Conservation (phyloP, 495 filamentous ascomycete genomes). For the Penicillium nucicola region DNA sequence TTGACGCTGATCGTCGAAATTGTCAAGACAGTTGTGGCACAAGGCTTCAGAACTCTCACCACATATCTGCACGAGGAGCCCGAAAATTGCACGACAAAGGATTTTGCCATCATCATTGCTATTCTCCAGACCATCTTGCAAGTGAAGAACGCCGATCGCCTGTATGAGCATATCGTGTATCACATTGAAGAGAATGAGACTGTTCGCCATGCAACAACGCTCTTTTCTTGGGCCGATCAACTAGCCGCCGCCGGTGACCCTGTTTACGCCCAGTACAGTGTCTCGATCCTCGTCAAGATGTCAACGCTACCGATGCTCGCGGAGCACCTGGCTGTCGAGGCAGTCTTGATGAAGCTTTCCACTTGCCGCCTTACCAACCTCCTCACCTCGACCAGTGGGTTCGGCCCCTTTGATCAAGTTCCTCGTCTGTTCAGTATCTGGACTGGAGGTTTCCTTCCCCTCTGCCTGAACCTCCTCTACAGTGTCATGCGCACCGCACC, state of each 20-base stretch:
- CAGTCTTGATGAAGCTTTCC: conserved; percentile 69
- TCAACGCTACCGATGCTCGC: conserved; percentile 78
- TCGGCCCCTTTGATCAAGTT: conserved; percentile 64
- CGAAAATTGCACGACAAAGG: conserved; percentile 55
- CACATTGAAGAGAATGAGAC: conserved; percentile 62
- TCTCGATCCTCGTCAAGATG: conserved; percentile 84
- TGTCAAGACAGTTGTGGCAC: conserved; percentile 71
- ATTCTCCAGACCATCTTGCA: conserved; percentile 79
- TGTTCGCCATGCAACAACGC: conserved; percentile 74
- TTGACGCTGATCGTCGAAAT: conserved; percentile 64
- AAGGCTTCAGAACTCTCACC: conserved; percentile 75
- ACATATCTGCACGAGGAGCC: conserved; percentile 64
- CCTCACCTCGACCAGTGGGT: conserved; percentile 63
- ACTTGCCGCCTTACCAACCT: conserved; percentile 71
- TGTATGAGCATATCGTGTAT: conserved; percentile 59
- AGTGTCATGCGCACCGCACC: conserved; percentile 75
- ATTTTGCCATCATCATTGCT: conserved; percentile 85
- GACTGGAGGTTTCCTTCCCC: conserved; percentile 79
- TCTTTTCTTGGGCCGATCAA: conserved; percentile 93
- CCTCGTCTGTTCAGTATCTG: conserved; percentile 73
- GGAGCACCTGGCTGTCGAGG: conserved; percentile 84
- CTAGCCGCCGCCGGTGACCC: conserved; percentile 71
- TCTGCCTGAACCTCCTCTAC: conserved; percentile 86
- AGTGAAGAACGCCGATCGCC: conserved; percentile 49
- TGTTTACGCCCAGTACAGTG: conserved; percentile 86